Percentiles rank a stretch among this genome's conserved stretches.
These are phyloP conservation scores for Diaporthe destruens DNA, from an alignment of 2,329 filamentous ascomycete genomes.

Conservation along the genomic window DNA sequence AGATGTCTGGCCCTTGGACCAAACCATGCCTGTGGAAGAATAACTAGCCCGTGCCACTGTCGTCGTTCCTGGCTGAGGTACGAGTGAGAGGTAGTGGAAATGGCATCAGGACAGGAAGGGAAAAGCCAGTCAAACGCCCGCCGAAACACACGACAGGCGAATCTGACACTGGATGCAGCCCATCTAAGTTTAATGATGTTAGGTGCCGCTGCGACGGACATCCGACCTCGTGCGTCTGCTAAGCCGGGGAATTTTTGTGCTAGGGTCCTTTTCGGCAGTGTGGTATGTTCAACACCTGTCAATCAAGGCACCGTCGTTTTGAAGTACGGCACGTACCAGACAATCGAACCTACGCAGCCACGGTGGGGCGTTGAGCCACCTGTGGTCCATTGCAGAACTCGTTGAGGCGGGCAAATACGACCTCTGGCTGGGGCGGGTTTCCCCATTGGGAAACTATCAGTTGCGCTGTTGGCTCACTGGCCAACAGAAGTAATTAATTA, in stretches of 20 bases:
- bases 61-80: not conserved
- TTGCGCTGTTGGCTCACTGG: not conserved
- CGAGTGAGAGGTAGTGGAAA: not conserved
- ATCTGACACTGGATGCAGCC: slow-evolving; percentile 11
- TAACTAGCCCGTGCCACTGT: not conserved
- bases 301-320: slow-evolving; percentile 32
- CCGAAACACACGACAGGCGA: slow-evolving; percentile 19
- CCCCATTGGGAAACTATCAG: not conserved
- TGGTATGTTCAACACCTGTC: slow-evolving; percentile 21
- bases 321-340: not conserved
- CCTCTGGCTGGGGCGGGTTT: not conserved
- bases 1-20: not conserved
- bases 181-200: not conserved
- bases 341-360: no score
- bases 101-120: slow-evolving; percentile 6
- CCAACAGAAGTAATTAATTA: not conserved
- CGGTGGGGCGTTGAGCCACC: not conserved
- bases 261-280: slow-evolving; percentile 20
- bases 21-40: not conserved
- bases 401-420: not conserved
- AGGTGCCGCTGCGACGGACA: slow-evolving; percentile 10
- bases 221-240: slow-evolving; percentile 32
- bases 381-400: not conserved
- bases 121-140: slow-evolving; percentile 18
- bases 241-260: slow-evolving; percentile 21